Conservation (phyloP, 2,329 filamentous ascomycete species). For the Daldinia eschscholtzii region DNA sequence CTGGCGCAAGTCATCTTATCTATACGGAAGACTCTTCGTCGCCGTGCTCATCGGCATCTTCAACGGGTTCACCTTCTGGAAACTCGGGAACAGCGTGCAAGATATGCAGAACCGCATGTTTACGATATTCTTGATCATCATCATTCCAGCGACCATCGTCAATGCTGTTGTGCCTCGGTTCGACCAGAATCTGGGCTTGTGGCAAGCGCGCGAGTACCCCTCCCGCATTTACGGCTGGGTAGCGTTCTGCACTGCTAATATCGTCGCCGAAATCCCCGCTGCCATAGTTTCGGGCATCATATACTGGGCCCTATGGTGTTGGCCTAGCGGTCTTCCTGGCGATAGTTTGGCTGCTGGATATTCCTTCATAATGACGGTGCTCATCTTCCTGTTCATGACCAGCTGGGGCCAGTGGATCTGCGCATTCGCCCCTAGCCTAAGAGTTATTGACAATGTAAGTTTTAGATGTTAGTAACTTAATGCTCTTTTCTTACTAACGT, state of each 20-base stretch:
- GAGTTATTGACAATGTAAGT: constrained; percentile 76
- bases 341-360: constrained; percentile 77
- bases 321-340: constrained; percentile 75
- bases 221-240: constrained; percentile 83
- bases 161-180: constrained; percentile 84
- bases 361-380: constrained; percentile 80
- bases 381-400: constrained; percentile 82
- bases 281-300: constrained; percentile 73
- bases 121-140: constrained; percentile 73
- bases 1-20: constrained; percentile 81
- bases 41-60: constrained; percentile 79
- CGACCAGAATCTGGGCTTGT: constrained; percentile 77
- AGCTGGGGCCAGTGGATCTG: constrained; percentile 88
- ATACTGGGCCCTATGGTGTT: constrained; percentile 85
- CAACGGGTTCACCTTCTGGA: constrained; percentile 83
- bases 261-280: constrained; percentile 79
- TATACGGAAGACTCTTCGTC: constrained; percentile 82
- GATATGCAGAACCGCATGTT: constrained; percentile 86
- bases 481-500: constrained; percentile 5
- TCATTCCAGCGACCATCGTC: constrained; percentile 77
- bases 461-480: background rate
- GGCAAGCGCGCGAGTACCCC: constrained; percentile 79
- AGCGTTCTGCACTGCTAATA: constrained; percentile 79
- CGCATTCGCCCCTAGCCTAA: constrained; percentile 83
- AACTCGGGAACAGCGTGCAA: constrained; percentile 72